phyloP scores from a whole-genome alignment of 106 monocot genomes.

The Allium fistulosum region DNA sequence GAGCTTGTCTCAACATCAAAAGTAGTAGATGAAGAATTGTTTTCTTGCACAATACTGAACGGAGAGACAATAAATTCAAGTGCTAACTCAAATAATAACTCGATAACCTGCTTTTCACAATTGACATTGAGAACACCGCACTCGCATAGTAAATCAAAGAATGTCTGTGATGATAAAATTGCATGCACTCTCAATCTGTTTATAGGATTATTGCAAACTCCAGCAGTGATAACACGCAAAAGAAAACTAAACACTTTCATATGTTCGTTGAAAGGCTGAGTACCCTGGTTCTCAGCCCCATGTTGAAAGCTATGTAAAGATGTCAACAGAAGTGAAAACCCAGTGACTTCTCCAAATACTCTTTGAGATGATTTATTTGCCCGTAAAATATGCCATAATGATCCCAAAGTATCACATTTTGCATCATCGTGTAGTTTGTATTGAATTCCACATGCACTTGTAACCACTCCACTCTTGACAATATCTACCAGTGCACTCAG shows the following conservation, averaged over 20 bases:
- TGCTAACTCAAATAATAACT: constrained; percentile 84
- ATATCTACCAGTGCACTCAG: constrained; percentile 79
- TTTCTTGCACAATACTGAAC: constrained; percentile 40
- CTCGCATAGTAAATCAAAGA: constrained; percentile 83
- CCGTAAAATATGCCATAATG: constrained; percentile 84
- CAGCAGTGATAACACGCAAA: constrained; percentile 81
- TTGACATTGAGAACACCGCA: constrained; percentile 84
- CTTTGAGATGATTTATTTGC: constrained; percentile 80
- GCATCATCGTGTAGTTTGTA: constrained; percentile 81
- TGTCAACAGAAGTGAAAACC: constrained; percentile 95
- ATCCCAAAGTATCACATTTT: constrained; percentile 85
- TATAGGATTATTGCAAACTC: constrained; percentile 70
- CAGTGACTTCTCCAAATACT: constrained; percentile 94
- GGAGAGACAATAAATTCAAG: constrained; percentile 85
- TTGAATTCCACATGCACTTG: constrained; percentile 65
- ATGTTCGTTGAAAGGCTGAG: constrained; percentile 31
- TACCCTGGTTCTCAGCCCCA: constrained; percentile 22
- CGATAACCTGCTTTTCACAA: constrained; percentile 80
- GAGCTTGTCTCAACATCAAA: constrained; percentile 40
- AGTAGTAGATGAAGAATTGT: constrained; percentile 24
- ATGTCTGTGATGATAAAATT: constrained; percentile 77
- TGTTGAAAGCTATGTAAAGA: constrained; percentile 76
- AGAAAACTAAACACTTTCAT: constrained; percentile 78
- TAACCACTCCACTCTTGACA: constrained; percentile 93
- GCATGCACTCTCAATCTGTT: constrained; percentile 74